Percentiles rank a stretch among this genome's conserved stretches.
Conservation (phyloP, 257 asterid genomes). For the Osmanthus fragrans region DNA sequence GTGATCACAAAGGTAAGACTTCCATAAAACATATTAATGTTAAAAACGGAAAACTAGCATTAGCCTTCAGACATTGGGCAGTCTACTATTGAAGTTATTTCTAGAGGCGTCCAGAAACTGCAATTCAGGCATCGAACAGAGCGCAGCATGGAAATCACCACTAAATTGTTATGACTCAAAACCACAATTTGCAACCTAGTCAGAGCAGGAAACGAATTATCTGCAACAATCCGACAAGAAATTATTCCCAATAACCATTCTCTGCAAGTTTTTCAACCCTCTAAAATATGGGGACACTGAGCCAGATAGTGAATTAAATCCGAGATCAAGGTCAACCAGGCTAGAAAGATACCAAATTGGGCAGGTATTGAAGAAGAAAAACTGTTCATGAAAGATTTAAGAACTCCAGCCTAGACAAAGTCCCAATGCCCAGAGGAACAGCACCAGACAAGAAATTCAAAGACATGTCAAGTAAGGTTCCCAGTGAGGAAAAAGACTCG, state of each 20-base stretch:
- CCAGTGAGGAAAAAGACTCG: conserved; percentile 26
- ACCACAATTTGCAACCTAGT: conserved; percentile 50
- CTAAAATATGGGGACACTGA: conserved; percentile 50
- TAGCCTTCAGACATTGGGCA: conserved; percentile 50
- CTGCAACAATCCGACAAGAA: conserved; percentile 58
- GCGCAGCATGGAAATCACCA: conserved; percentile 50
- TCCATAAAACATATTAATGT: conserved; percentile 78
- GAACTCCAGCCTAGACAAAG: conserved; percentile 37
- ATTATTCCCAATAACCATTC: conserved; percentile 52
- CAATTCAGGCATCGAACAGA: conserved; percentile 70
- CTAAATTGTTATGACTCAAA: conserved; percentile 48
- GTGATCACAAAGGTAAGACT: conserved; percentile 45
- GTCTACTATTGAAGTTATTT: conserved; percentile 71
- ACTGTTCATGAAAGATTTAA: conserved; percentile 65
- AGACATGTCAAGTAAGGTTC: conserved; percentile 54
- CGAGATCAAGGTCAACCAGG: conserved; percentile 57
- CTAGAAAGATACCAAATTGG: conserved; percentile 50
- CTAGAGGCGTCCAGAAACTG: conserved; percentile 62
- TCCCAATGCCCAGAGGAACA: conserved; percentile 33
- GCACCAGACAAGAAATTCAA: conserved; percentile 33
- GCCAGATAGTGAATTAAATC: conserved; percentile 45
- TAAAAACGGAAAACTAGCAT: too few relatives aligned
- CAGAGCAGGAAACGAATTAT: conserved; percentile 47
- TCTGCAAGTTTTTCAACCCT: conserved; percentile 56
- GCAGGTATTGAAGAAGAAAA: conserved; percentile 48